Percentiles rank a stretch among this genome's conserved stretches.
These are phyloP conservation scores for Ustilago crameri DNA, from an alignment of 1,284 basidiomycete genomes.

Conservation along the genomic window DNA sequence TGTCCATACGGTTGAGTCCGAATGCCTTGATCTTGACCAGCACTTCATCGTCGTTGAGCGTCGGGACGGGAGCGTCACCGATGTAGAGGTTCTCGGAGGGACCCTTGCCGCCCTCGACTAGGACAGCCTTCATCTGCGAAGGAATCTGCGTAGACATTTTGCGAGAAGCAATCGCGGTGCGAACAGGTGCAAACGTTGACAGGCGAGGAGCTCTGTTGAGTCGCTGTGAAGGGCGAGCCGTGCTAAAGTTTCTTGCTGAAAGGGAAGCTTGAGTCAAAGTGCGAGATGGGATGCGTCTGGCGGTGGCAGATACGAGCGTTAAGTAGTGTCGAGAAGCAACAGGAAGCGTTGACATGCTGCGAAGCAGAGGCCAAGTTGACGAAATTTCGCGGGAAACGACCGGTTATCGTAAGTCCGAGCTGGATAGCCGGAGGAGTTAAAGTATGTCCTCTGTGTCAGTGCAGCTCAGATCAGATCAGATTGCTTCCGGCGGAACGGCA, in stretches of 20 bases:
- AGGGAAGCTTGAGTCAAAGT: constrained; percentile 7
- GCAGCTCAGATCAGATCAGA: background rate
- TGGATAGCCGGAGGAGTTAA: constrained; percentile 23
- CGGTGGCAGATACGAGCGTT: constrained; percentile 1
- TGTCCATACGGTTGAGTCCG: constrained; percentile 67
- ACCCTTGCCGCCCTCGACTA: constrained; percentile 83
- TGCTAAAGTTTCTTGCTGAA: background rate
- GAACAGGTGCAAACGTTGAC: background rate
- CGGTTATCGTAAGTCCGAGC: constrained; percentile 38
- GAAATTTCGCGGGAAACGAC: constrained; percentile 6
- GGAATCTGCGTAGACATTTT: constrained; percentile 40
- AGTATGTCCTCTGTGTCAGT: background rate
- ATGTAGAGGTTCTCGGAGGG: constrained; percentile 82
- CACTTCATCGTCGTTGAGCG: constrained; percentile 74
- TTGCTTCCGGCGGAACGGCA: background rate
- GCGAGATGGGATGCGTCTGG: background rate
- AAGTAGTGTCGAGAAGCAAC: background rate
- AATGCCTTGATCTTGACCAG: constrained; percentile 72
- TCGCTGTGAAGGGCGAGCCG: background rate
- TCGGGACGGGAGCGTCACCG: constrained; percentile 75
- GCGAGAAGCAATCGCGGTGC: constrained; percentile 5
- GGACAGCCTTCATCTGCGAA: constrained; percentile 79
- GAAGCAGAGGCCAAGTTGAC: background rate
- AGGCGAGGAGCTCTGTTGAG: background rate
- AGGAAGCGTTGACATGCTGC: constrained; percentile 28